A percentile compares a stretch with the other conserved stretches of the same genome.
Evolutionary conservation across 345 rosid species (phyloP).

Genomic region (Lepidium sativum): DNA sequence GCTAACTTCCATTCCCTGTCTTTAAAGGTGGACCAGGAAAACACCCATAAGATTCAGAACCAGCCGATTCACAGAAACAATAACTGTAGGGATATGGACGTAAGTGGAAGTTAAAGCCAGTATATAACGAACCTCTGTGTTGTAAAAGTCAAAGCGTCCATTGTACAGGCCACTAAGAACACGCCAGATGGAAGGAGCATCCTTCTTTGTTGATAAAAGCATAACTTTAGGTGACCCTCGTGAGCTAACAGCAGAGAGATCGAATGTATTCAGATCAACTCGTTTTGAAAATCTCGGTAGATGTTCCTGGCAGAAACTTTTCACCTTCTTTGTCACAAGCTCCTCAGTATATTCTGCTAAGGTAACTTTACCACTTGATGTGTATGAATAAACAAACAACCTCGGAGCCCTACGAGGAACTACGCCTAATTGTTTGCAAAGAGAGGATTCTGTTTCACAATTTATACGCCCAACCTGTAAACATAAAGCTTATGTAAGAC

Average conservation of each 20-base stretch:
- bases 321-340: slow-evolving; percentile 46
- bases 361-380: slow-evolving; percentile 42
- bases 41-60: not conserved
- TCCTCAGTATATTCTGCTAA: slow-evolving; percentile 69
- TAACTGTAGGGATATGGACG: not conserved
- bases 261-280: slow-evolving; percentile 38
- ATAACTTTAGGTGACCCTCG: slow-evolving; percentile 47
- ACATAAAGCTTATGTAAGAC: not conserved
- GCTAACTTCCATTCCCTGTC: not conserved
- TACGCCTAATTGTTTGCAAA: slow-evolving; percentile 60
- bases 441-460: slow-evolving; percentile 63
- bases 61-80: not conserved
- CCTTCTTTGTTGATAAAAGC: slow-evolving; percentile 78
- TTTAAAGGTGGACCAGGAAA: not conserved
- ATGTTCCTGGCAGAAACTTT: slow-evolving; percentile 66
- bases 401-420: slow-evolving; percentile 48
- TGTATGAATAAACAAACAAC: slow-evolving; percentile 58
- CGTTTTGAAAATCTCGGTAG: slow-evolving; percentile 68
- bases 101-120: not conserved
- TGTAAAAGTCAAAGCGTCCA: slow-evolving; percentile 50
- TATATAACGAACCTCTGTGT: slow-evolving; percentile 49
- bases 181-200: slow-evolving; percentile 81
- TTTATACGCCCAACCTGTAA: slow-evolving; percentile 66
- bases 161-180: slow-evolving; percentile 76
- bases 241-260: slow-evolving; percentile 25